A percentile compares a stretch with the other conserved stretches of the same genome.
Evolutionary conservation across 176 grass and related monocot species (phyloP).

Genomic region (Eleusine indica): DNA sequence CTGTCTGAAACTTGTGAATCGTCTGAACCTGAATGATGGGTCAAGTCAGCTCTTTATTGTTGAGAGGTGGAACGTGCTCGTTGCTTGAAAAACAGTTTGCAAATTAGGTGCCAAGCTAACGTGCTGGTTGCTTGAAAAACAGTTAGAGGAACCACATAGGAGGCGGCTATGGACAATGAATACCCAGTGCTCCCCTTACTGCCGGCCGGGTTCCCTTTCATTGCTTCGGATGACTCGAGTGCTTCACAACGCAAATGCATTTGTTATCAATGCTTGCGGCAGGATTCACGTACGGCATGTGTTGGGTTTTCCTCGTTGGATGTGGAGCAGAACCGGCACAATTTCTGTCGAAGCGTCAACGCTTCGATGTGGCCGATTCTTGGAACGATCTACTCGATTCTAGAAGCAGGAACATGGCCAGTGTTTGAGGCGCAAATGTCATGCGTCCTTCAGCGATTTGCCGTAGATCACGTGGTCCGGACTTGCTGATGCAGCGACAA

Average conservation of each 20-base stretch:
- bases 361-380: conserved; percentile 14
- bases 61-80: too few species aligned
- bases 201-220: not conserved
- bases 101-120: too few species aligned
- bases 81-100: too few species aligned
- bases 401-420: not conserved
- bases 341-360: conserved; percentile 19
- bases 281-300: not conserved
- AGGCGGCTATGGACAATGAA: too few species aligned
- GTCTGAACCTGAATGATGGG: too few species aligned
- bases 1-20: not conserved
- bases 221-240: not conserved
- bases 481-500: not conserved
- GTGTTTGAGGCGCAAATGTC: not conserved
- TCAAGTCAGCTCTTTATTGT: too few species aligned
- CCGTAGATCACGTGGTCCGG: not conserved
- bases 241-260: too few species aligned
- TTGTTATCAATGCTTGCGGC: not conserved
- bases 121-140: too few species aligned
- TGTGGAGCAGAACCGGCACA: not conserved
- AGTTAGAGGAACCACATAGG: too few species aligned
- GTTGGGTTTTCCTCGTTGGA: not conserved
- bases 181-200: not conserved
- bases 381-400: not conserved
- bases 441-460: not conserved